These are phyloP conservation scores for Pterocarpus macrocarpus DNA, from an alignment of 306 rosid genomes.

Conservation along the genomic window DNA sequence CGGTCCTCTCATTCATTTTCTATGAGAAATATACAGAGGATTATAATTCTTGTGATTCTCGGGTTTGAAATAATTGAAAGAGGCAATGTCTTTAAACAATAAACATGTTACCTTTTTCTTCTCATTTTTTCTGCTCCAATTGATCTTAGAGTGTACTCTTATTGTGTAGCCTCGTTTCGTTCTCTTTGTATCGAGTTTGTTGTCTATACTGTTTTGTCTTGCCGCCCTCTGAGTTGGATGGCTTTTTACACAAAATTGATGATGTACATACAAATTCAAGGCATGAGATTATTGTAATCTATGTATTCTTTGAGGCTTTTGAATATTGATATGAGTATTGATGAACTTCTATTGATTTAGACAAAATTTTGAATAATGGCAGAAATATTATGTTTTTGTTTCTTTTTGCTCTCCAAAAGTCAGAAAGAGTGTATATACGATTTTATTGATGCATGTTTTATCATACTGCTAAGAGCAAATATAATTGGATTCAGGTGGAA, in stretches of 20 bases:
- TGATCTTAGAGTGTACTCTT: neutral
- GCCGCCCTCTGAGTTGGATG: neutral
- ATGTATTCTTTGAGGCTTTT: slow-evolving; percentile 9
- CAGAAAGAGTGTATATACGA: neutral
- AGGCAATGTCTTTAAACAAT: neutral
- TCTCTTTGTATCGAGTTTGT: neutral
- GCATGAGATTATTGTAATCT: neutral
- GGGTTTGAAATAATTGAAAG: slow-evolving; percentile 7
- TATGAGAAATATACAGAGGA: neutral
- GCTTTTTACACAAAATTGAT: slow-evolving; percentile 12
- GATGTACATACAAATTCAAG: slow-evolving; percentile 3
- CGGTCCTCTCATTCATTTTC: slow-evolving; percentile 38
- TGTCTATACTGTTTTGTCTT: neutral
- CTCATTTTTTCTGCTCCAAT: too few species aligned
- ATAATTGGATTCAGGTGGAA: slow-evolving; percentile 77
- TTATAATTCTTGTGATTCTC: neutral
- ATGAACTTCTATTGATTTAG: slow-evolving; percentile 26
- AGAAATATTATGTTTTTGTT: neutral
- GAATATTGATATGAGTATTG: neutral
- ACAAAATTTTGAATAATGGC: slow-evolving; percentile 12
- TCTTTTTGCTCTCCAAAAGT: slow-evolving; percentile 13
- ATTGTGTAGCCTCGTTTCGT: neutral
- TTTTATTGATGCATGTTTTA: slow-evolving; percentile 29
- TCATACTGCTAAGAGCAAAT: slow-evolving; percentile 38
- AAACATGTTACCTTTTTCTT: neutral